These are phyloP conservation scores for Globisporangium recalcitrans DNA, from an alignment of 352 stramenopile species.

Conservation along the genomic window DNA sequence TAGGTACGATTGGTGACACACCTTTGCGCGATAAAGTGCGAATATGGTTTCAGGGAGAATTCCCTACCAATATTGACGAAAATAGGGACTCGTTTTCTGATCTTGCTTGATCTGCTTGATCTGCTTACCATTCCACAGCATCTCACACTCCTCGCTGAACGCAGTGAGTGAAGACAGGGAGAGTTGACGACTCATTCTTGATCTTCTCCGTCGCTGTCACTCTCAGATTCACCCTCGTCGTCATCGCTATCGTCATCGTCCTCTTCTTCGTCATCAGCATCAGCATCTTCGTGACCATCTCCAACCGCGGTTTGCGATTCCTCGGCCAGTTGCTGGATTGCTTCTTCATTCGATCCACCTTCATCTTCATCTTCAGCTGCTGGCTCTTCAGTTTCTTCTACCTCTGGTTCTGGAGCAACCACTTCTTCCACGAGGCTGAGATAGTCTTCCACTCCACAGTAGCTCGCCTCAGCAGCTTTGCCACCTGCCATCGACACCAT, in stretches of 20 bases:
- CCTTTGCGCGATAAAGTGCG: not conserved
- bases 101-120: too few relatives aligned
- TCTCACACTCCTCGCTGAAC: too few relatives aligned
- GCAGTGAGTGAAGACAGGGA: too few relatives aligned
- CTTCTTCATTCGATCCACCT: not conserved
- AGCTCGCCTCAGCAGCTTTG: slow-evolving; percentile 21
- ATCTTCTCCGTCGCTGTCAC: slow-evolving; percentile 16
- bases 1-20: not conserved
- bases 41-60: too few relatives aligned
- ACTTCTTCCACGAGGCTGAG: slow-evolving; percentile 49
- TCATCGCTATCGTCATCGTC: slow-evolving; percentile 17
- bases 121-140: too few relatives aligned
- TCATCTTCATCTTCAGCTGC: slow-evolving; percentile 1
- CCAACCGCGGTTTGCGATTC: slow-evolving; percentile 3
- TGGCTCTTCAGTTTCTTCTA: not conserved
- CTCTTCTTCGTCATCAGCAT: slow-evolving; percentile 8
- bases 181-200: not conserved
- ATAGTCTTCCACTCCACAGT: slow-evolving; percentile 63
- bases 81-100: too few relatives aligned
- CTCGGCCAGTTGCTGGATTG: not conserved
- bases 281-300: not conserved
- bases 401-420: not conserved
- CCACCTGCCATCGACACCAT: slow-evolving; percentile 22
- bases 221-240: slow-evolving; percentile 24
- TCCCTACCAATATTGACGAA: too few relatives aligned